Evolutionary conservation across 2,329 filamentous ascomycete species (phyloP), one percentile per base, ranked within the genome.

Genomic region (Aureobasidium uvarum): DNA sequence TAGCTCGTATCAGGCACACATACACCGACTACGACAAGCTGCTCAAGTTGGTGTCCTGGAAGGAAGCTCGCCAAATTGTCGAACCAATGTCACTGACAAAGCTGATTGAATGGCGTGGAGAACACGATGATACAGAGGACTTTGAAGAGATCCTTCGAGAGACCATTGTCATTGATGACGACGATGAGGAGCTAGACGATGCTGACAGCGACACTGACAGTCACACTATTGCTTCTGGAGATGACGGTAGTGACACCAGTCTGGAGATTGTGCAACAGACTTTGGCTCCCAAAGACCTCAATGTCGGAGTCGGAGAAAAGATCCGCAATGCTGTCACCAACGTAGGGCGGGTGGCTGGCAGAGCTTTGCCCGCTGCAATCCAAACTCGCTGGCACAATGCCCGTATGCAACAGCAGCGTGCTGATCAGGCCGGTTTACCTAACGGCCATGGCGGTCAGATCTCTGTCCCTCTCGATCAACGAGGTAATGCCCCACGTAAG

Each of bases 11-110:
- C 68, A 82, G 86, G 50, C 86, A 88, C 71, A 74, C 78, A 16
- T 86, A 87, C 70, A 88, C 86, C 68, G 78, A 86, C 67, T 88
- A 88, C 72, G 86, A 88, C 72, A 79, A 79, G 51, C 77, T 87
- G 48, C 76, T 88, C 43, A 82, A 80, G 67, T 77, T 76, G 14
- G 81, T 79, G 5, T 68, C 70, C 43, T 87, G 84, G 76, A 78
- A 80, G 66, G 81, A 84, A 66, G 85, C 85, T 33, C 79, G 86
- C 66, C 75, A 77, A 43, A 72, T 77, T 41, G 83, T 87, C 28
- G 84, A 87, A 73, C 80, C 82, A 60, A 75, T 78, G 5, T 84
- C 81, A 54, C 75, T 88, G 25, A 78, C 81, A 25, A 85, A 83
- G 71, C 75, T 89, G 51, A 81, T 85, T 62, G 81, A 85, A 72